Base-by-base conservation (phyloP, 139 green algal species). In the Nannochloris sp. region DNA sequence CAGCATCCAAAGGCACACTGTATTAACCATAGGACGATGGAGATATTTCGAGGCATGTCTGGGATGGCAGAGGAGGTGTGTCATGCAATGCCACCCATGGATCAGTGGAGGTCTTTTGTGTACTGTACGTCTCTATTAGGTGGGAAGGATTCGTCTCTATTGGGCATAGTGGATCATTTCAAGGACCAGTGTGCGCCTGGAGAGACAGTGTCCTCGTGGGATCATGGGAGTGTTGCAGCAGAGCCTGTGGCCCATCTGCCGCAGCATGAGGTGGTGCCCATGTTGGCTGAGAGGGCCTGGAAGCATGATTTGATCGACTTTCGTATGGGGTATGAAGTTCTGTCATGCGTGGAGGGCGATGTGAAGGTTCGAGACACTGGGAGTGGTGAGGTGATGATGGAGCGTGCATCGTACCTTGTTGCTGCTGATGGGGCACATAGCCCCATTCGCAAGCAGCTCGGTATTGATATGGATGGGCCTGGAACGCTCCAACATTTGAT, bases 21-120 rank as follows among this genome's bases (percentile, higher is more conserved):
- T 62, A 93, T 98, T 61, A 97, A 96, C 73, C 88, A 89, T 67
- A 70, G 92, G 2, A 93, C 88, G 45, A 96, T 97, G 90, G 90
- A 97, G 77, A 71, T 87, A 17, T 44, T 72, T 26, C 25, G 76
- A n/a, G 46, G 63, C 6, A 44, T 82, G 17, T 36, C 31, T 40
- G 59, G 59, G 26, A 53, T 91, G 49, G 74, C 81, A 17, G 53
- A 20, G 0, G 62, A 74, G 29, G 77, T 93, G 14, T 14, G 51
- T 25, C 3, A 20, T n/a, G 37, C 36, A 5, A 84, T 68, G 53
- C 90, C 89, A 2, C 81, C 83, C 3, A 69, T 94, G 60, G 63
- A 82, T 2, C 14, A 93, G 29, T 97, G 90, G 90, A 79, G 90
- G 5, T 61, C 70, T 5, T 95, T 95, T 64, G 61, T 92, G 9